phyloP scores from a whole-genome alignment of 192 early-diverging fungal species.

The Blastocladiella britannica region DNA sequence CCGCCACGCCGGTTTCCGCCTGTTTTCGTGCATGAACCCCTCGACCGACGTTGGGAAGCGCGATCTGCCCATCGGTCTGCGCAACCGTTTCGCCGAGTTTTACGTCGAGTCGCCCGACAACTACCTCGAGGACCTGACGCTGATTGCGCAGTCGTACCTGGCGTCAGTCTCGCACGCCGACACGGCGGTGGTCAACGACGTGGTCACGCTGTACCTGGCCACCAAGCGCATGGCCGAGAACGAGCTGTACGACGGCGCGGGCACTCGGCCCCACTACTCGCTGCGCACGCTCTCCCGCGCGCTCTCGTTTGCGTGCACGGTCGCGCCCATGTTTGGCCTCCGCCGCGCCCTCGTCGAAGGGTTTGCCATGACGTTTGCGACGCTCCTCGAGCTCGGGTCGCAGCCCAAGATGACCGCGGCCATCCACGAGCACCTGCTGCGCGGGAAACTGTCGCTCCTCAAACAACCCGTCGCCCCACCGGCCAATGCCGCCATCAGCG shows the following conservation, averaged over 20 bases:
- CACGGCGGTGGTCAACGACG: slow-evolving; percentile 29
- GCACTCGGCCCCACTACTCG: slow-evolving; percentile 70
- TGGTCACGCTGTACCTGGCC: slow-evolving; percentile 62
- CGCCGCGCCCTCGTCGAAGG: slow-evolving; percentile 79
- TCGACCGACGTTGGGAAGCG: slow-evolving; percentile 94
- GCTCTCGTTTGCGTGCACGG: slow-evolving; percentile 53
- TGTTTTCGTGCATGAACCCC: slow-evolving; percentile 99
- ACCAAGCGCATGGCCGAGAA: slow-evolving; percentile 52
- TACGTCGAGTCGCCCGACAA: slow-evolving; percentile 84
- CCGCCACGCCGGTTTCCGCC: slow-evolving; percentile 77
- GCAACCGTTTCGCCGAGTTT: slow-evolving; percentile 84
- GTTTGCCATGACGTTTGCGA: slow-evolving; percentile 84
- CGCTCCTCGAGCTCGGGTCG: slow-evolving; percentile 55
- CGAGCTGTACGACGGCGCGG: slow-evolving; percentile 68
- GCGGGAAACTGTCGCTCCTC: slow-evolving; percentile 29
- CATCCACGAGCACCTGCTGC: slow-evolving; percentile 36
- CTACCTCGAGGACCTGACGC: slow-evolving; percentile 50
- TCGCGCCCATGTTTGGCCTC: slow-evolving; percentile 52
- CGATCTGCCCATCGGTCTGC: slow-evolving; percentile 75
- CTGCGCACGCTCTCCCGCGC: slow-evolving; percentile 81
- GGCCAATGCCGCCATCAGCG: slow-evolving; percentile 7
- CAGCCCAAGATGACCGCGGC: slow-evolving; percentile 27
- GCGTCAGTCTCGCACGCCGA: slow-evolving; percentile 34
- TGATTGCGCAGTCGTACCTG: slow-evolving; percentile 63
- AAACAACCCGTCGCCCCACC: slow-evolving; percentile 38